Conservation (phyloP, 352 stramenopile species). For the Globisporangium canariense region DNA sequence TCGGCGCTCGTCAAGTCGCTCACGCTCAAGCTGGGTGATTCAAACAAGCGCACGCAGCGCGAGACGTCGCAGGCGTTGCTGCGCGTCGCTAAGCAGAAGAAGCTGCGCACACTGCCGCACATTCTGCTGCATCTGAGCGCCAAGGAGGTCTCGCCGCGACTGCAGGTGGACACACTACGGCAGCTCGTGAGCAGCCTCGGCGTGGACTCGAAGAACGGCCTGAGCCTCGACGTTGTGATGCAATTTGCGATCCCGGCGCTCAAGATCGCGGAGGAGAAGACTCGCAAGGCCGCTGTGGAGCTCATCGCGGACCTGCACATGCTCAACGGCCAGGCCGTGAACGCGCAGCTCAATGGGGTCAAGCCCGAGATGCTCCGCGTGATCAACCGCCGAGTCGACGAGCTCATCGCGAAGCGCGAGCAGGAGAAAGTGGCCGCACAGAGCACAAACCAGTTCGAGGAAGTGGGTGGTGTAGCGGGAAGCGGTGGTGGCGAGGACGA, state of each 20-base stretch:
- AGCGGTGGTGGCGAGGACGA: conserved; percentile 25
- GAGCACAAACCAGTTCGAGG: conserved; percentile 47
- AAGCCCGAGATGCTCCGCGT: conserved; percentile 80
- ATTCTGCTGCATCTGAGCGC: conserved; percentile 61
- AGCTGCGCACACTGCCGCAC: conserved; percentile 51
- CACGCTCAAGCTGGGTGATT: conserved; percentile 66
- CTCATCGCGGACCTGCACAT: conserved; percentile 63
- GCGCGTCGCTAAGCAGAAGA: conserved; percentile 59
- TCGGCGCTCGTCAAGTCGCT: conserved; percentile 45
- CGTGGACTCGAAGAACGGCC: conserved; percentile 25
- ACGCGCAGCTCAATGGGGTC: conserved; percentile 36
- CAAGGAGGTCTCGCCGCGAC: conserved; percentile 46
- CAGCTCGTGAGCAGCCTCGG: conserved; percentile 53
- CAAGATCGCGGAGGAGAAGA: conserved; percentile 78
- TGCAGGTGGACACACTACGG: conserved; percentile 57
- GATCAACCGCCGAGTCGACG: conserved; percentile 71
- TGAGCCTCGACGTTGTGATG: conserved; percentile 64
- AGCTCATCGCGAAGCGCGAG: conserved; percentile 47
- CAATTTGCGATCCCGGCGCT: conserved; percentile 68
- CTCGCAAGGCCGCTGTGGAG: conserved; percentile 60
- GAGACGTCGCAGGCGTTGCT: conserved; percentile 58
- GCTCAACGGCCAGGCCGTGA: conserved; percentile 30
- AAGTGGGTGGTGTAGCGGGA: conserved; percentile 15
- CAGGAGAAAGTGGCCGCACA: conserved; percentile 28
- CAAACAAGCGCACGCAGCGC: conserved; percentile 79